Conservation (phyloP, 2,329 filamentous ascomycete species). For the Thelonectria discophora region DNA sequence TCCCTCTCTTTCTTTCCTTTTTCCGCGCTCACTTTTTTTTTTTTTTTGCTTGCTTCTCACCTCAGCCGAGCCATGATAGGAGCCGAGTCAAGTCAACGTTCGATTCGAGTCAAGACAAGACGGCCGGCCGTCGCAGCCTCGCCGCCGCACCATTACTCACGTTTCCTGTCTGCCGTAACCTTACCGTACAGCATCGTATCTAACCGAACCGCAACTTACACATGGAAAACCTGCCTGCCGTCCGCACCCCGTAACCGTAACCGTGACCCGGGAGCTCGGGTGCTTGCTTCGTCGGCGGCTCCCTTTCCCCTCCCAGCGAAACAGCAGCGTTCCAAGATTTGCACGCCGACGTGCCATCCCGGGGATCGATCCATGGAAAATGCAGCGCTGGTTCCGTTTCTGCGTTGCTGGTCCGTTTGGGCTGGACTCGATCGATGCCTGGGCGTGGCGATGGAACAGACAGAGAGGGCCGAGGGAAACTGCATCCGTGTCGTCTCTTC, state of each 20-base stretch:
- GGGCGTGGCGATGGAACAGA: neutral
- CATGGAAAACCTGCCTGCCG: neutral
- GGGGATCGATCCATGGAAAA: neutral
- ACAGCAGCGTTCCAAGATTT: constrained; percentile 6
- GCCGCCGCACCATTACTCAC: neutral
- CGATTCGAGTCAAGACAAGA: constrained; percentile 10
- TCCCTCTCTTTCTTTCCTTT: neutral
- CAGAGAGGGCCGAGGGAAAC: neutral
- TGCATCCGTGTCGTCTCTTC: constrained; percentile 16
- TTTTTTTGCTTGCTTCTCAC: neutral
- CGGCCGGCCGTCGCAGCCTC: constrained; percentile 5
- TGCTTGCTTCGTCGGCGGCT: constrained; percentile 15
- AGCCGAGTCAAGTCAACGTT: neutral
- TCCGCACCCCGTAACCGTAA: constrained; percentile 16
- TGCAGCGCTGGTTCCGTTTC: neutral
- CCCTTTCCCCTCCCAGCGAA: neutral
- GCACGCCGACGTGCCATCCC: neutral
- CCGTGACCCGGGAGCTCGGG: constrained; percentile 22
- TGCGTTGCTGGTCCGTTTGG: neutral
- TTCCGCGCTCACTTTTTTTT: neutral
- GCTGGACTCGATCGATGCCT: neutral
- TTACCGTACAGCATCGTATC: constrained; percentile 4
- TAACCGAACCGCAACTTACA: constrained; percentile 14
- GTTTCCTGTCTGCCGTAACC: neutral
- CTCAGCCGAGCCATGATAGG: neutral